Evolutionary conservation across 352 stramenopile genomes (phyloP).

Genomic region (Phytophthora parvispora): DNA sequence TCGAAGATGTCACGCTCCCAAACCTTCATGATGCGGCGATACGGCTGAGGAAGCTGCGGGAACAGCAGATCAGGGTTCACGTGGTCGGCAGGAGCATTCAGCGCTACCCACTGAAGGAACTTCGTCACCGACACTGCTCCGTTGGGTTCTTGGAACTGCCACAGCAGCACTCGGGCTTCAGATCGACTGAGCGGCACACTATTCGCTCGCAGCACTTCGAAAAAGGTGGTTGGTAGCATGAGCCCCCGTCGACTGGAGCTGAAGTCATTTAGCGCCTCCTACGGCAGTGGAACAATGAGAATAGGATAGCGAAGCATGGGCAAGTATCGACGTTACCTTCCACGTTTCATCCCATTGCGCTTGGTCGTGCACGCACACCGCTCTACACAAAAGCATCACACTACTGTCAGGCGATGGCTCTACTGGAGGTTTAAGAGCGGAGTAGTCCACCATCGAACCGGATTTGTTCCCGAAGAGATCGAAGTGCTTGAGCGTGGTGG

Average conservation of each 20-base stretch:
- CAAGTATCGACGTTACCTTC: conserved; percentile 29
- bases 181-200: conserved; percentile 42
- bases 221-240: conserved; percentile 48
- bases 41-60: conserved; percentile 74
- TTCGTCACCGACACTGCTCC: conserved; percentile 40
- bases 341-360: conserved; percentile 46
- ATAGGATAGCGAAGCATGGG: neutral
- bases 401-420: neutral
- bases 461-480: conserved; percentile 37
- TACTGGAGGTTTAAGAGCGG: too few relatives aligned
- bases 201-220: conserved; percentile 66
- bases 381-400: conserved; percentile 14
- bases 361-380: conserved; percentile 50
- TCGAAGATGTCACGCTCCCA: conserved; percentile 73
- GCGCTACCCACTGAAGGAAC: conserved; percentile 70
- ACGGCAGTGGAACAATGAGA: neutral
- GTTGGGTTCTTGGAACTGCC: conserved; percentile 58
- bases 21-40: conserved; percentile 71
- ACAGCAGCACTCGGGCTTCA: conserved; percentile 34
- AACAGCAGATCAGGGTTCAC: conserved; percentile 72
- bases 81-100: conserved; percentile 63
- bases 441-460: conserved; percentile 19
- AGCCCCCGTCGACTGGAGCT: conserved; percentile 42
- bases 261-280: conserved; percentile 46
- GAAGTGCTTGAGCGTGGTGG: conserved; percentile 7